Conservation (phyloP, 192 early-diverging fungal genomes). For the Podila clonocystis region DNA sequence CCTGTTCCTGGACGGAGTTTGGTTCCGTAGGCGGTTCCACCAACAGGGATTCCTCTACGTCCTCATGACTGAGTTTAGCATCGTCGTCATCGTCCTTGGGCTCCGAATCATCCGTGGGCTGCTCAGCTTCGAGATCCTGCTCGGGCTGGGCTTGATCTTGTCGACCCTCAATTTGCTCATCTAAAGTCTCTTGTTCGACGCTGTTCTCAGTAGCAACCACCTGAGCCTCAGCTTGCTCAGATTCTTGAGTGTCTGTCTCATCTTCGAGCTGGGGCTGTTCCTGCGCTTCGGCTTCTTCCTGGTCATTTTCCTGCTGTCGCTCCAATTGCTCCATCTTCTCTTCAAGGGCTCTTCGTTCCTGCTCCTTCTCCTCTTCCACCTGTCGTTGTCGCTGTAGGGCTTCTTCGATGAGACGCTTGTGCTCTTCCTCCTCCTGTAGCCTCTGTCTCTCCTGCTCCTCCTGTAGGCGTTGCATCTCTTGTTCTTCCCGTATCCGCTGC, state of each 20-base stretch:
- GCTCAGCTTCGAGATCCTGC: background rate
- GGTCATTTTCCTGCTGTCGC: background rate
- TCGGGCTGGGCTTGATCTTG: background rate
- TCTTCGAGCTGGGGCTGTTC: background rate
- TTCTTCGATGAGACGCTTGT: background rate
- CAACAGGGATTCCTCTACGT: too few species aligned
- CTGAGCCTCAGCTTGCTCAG: background rate
- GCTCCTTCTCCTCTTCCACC: conserved; percentile 1
- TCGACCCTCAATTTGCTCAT: background rate
- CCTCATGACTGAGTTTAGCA: too few species aligned
- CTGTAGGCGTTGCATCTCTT: background rate
- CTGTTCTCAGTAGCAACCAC: background rate
- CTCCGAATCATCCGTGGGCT: too few species aligned
- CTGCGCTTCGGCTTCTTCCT: background rate
- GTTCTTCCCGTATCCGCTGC: conserved; percentile 21
- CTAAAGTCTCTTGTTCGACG: background rate
- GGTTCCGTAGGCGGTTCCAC: too few species aligned
- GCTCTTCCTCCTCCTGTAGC: background rate
- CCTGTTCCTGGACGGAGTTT: too few species aligned
- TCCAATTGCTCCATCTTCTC: conserved; percentile 7
- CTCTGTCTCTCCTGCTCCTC: conserved; percentile 4
- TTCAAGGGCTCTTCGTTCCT: background rate
- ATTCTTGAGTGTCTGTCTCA: background rate
- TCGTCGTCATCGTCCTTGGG: too few species aligned
- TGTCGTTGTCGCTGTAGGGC: too few species aligned